Evolutionary conservation across 306 rosid genomes (phyloP).

Genomic region (Quercus mongolica): DNA sequence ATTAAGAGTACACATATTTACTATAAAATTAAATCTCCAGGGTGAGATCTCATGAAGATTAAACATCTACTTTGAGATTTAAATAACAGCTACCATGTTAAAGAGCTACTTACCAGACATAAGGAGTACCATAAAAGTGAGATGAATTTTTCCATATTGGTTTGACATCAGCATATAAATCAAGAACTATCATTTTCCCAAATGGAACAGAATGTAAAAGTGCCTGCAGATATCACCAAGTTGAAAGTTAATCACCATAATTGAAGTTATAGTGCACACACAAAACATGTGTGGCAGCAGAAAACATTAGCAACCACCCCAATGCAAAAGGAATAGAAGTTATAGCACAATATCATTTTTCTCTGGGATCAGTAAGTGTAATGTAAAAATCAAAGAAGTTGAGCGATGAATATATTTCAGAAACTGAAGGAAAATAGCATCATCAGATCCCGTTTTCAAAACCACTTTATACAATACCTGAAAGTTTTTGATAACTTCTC

Average conservation of each 20-base stretch:
- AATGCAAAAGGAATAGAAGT: neutral
- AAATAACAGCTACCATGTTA: constrained; percentile 5
- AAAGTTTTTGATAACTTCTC: neutral
- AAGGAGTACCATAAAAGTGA: constrained; percentile 93
- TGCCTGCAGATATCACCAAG: constrained; percentile 55
- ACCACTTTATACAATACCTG: neutral
- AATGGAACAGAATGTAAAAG: constrained; percentile 86
- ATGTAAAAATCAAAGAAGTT: neutral
- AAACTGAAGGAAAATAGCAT: neutral
- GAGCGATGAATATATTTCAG: neutral
- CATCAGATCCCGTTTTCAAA: neutral
- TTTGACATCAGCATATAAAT: constrained; percentile 94
- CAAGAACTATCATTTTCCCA: constrained; percentile 97
- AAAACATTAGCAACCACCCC: neutral
- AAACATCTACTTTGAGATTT: constrained; percentile 6
- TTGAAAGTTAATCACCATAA: neutral
- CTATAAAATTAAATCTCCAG: neutral
- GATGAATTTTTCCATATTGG: constrained; percentile 82
- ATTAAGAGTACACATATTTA: neutral
- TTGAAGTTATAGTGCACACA: neutral
- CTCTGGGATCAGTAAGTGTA: neutral
- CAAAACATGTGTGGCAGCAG: neutral
- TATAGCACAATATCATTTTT: neutral
- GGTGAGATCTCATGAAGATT: neutral
- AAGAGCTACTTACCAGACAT: constrained; percentile 67